A percentile compares a stretch with the other conserved stretches of the same genome.
Evolutionary conservation across 2,329 filamentous ascomycete species (phyloP).

Genomic region (Aspergillus japonicus): DNA sequence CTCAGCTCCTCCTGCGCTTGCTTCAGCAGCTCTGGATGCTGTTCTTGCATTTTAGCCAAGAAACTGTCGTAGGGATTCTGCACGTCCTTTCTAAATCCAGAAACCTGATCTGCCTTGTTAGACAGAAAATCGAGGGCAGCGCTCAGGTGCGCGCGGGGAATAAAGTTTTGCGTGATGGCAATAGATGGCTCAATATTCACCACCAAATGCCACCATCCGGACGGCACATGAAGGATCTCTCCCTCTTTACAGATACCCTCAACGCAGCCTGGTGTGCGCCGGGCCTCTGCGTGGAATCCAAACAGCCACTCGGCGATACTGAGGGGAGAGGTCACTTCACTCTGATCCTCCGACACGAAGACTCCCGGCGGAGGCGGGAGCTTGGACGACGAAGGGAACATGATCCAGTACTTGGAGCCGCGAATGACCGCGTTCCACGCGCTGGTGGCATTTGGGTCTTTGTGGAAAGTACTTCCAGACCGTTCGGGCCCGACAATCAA

Average conservation of each 20-base stretch:
- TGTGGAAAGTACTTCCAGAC: conserved; percentile 93
- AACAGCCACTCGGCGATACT: conserved; percentile 97
- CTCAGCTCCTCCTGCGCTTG: conserved; percentile 65
- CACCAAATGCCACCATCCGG: conserved; percentile 95
- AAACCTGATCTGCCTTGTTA: conserved; percentile 81
- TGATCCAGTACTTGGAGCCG: conserved; percentile 96
- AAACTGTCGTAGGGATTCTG: conserved; percentile 74
- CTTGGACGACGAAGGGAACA: conserved; percentile 74
- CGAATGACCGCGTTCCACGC: conserved; percentile 94
- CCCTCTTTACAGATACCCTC: conserved; percentile 83
- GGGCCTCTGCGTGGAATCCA: conserved; percentile 81
- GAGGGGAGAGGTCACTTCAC: conserved; percentile 88
- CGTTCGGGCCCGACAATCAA: conserved; percentile 84
- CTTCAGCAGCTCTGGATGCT: conserved; percentile 66
- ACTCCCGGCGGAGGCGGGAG: conserved; percentile 77
- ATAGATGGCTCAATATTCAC: conserved; percentile 83
- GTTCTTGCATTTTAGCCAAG: conserved; percentile 61
- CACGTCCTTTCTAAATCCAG: conserved; percentile 74
- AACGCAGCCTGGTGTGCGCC: conserved; percentile 70
- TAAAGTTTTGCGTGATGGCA: conserved; percentile 93
- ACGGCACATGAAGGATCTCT: conserved; percentile 88
- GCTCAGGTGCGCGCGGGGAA: conserved; percentile 70
- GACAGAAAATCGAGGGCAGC: conserved; percentile 77
- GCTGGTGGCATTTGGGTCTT: conserved; percentile 67
- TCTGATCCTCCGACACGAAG: conserved; percentile 82